A percentile compares a stretch with the other conserved stretches of the same genome.
phyloP scores from a whole-genome alignment of 805 yeast species.

The Lachancea fermentati region DNA sequence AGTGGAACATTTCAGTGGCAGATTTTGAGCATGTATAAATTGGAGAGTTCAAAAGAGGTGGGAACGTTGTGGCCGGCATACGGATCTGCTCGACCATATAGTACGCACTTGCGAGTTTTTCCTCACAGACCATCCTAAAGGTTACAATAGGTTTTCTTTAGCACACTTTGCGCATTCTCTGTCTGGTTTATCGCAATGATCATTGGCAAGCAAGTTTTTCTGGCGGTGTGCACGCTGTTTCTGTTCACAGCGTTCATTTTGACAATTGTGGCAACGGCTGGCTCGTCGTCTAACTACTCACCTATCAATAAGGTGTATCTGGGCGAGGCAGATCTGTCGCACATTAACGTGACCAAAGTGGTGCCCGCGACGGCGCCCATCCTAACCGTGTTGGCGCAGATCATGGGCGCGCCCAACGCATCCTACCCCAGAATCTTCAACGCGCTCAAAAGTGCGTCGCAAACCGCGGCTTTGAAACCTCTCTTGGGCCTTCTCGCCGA shows the following conservation, averaged over 20 bases:
- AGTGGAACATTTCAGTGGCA: no score
- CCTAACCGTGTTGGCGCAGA: conserved; percentile 23
- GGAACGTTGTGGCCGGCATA: no score
- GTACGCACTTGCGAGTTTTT: no score
- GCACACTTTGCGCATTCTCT: no score
- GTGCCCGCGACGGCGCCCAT: conserved; percentile 28
- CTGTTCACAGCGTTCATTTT: conserved; percentile 25
- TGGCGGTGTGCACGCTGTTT: conserved; percentile 18
- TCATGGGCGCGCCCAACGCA: conserved; percentile 22
- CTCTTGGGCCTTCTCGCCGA: conserved; percentile 25
- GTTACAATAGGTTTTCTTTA: no score
- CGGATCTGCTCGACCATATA: no score
- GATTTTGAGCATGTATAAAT: no score
- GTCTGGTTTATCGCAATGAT: no score
- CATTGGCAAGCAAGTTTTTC: conserved; percentile 1
- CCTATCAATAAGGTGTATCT: conserved; percentile 29
- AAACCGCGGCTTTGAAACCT: conserved; percentile 27
- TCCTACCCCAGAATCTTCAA: conserved; percentile 18
- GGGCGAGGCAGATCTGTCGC: conserved; percentile 30
- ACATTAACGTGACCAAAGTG: conserved; percentile 31
- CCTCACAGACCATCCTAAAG: no score
- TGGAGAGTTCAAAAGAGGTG: no score
- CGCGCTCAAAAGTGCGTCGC: conserved; percentile 21
- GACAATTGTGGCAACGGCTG: conserved; percentile 29
- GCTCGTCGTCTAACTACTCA: conserved; percentile 27